phyloP scores from a whole-genome alignment of 1,139 yeast species.

The Hanseniaspora sp. region DNA sequence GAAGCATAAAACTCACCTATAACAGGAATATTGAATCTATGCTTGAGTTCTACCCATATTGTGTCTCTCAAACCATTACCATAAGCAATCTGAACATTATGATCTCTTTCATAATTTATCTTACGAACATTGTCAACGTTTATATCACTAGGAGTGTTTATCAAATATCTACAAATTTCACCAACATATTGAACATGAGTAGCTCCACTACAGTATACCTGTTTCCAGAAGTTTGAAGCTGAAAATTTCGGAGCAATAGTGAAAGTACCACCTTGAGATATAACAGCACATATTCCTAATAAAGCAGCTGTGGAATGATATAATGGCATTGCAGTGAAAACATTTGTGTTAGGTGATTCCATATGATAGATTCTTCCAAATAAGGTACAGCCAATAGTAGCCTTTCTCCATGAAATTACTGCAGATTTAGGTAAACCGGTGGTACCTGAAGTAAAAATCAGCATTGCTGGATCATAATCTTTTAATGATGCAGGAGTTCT shows the following conservation, averaged over 20 bases:
- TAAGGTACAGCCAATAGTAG: constrained; percentile 52
- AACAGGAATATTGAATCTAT: constrained; percentile 59
- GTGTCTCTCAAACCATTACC: constrained; percentile 94
- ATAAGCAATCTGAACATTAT: constrained; percentile 59
- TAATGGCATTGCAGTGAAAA: constrained; percentile 89
- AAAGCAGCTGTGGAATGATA: constrained; percentile 92
- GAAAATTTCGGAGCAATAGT: constrained; percentile 77
- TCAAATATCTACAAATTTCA: constrained; percentile 80
- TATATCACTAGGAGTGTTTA: constrained; percentile 43
- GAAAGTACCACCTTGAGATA: constrained; percentile 61
- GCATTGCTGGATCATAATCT: constrained; percentile 55
- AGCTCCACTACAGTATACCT: constrained; percentile 57
- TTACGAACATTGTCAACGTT: constrained; percentile 30
- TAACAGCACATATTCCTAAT: constrained; percentile 68
- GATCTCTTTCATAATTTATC: constrained; percentile 52
- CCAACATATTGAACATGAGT: constrained; percentile 91
- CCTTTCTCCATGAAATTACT: constrained; percentile 83
- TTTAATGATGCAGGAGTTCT: constrained; percentile 44
- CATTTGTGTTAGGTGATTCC: constrained; percentile 38
- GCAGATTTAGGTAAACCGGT: constrained; percentile 95
- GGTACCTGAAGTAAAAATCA: constrained; percentile 89
- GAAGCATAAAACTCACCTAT: constrained; percentile 92
- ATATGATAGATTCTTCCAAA: constrained; percentile 65
- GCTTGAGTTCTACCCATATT: constrained; percentile 74
- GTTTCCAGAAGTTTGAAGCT: constrained; percentile 82